These are phyloP conservation scores for Trametes cingulata DNA, from an alignment of 768 basidiomycete genomes.

Conservation along the genomic window DNA sequence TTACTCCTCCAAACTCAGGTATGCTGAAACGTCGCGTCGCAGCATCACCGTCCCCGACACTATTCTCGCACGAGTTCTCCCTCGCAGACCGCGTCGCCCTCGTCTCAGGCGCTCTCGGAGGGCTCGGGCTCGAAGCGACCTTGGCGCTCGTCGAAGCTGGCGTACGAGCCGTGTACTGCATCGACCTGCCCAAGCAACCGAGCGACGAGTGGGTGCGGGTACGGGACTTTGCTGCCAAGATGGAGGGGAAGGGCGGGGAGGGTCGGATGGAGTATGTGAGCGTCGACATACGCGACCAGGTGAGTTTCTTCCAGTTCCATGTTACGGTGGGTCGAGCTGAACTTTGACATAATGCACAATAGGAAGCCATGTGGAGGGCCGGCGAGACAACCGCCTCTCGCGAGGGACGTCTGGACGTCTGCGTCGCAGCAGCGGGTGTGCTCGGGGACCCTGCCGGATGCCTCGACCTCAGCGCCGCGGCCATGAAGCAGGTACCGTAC, in stretches of 20 bases:
- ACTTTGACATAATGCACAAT: neutral
- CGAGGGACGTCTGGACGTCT: conserved; percentile 72
- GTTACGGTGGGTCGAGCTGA: neutral
- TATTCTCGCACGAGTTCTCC: conserved; percentile 29
- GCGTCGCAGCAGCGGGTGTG: conserved; percentile 76
- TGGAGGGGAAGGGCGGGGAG: conserved; percentile 18
- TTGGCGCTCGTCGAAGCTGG: conserved; percentile 72
- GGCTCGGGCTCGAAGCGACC: conserved; percentile 80
- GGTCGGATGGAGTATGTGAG: conserved; percentile 58
- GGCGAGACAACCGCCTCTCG: conserved; percentile 59
- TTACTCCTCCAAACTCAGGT: neutral
- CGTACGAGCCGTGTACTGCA: conserved; percentile 63
- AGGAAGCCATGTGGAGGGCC: conserved; percentile 45
- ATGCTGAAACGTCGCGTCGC: too few species aligned
- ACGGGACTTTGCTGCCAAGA: conserved; percentile 40
- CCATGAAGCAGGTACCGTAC: conserved; percentile 56
- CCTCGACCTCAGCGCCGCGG: conserved; percentile 57
- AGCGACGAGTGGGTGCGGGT: conserved; percentile 58
- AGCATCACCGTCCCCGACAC: conserved; percentile 12
- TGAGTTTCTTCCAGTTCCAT: conserved; percentile 30
- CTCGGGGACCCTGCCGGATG: conserved; percentile 53
- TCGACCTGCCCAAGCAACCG: conserved; percentile 58
- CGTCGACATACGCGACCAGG: conserved; percentile 66
- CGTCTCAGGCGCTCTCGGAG: conserved; percentile 40
- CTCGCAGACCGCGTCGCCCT: conserved; percentile 36